Percentiles rank a stretch among this genome's conserved stretches.
Evolutionary conservation across 805 yeast species (phyloP).

Genomic region (Lipomyces kockii): DNA sequence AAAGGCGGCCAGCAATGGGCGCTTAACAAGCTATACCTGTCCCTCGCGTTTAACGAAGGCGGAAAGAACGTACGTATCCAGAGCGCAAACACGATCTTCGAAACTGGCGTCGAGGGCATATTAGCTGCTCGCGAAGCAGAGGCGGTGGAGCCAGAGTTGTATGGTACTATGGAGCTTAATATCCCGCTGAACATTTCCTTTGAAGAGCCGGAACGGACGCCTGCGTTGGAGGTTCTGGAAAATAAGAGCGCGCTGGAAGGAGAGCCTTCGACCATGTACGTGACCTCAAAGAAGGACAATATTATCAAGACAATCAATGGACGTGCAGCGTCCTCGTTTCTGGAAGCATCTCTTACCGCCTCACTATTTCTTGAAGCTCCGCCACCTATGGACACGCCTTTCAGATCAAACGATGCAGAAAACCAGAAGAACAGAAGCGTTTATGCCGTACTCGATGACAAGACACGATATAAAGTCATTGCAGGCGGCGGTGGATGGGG

Average conservation of each 20-base stretch:
- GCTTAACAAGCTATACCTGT: conserved; percentile 14
- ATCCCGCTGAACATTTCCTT: conserved; percentile 25
- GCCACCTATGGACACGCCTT: conserved; percentile 23
- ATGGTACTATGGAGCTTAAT: conserved; percentile 19
- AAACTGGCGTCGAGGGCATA: conserved; percentile 31
- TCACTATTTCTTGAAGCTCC: conserved; percentile 29
- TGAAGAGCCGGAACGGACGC: conserved; percentile 9
- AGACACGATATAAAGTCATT: conserved; percentile 55
- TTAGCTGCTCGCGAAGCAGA: conserved; percentile 18
- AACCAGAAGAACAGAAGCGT: conserved; percentile 26
- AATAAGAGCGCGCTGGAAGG: conserved; percentile 3
- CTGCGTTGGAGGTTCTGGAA: conserved; percentile 24
- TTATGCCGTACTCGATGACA: conserved; percentile 35
- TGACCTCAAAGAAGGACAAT: conserved; percentile 61
- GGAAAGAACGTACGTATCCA: conserved; percentile 18
- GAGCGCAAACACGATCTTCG: conserved; percentile 32
- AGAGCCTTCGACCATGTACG: conserved; percentile 42
- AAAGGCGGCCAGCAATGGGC: conserved; percentile 33
- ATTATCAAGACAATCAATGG: conserved; percentile 61
- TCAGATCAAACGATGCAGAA: conserved; percentile 9
- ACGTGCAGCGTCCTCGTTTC: conserved; percentile 59
- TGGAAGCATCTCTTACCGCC: conserved; percentile 48
- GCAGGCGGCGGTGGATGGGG: conserved; percentile 86
- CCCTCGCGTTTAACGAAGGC: conserved; percentile 17
- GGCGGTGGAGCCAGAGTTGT: conserved; percentile 18